These are phyloP conservation scores for Pyrenophora tritici-repentis DNA, from an alignment of 2,329 filamentous ascomycete species.

Conservation along the genomic window DNA sequence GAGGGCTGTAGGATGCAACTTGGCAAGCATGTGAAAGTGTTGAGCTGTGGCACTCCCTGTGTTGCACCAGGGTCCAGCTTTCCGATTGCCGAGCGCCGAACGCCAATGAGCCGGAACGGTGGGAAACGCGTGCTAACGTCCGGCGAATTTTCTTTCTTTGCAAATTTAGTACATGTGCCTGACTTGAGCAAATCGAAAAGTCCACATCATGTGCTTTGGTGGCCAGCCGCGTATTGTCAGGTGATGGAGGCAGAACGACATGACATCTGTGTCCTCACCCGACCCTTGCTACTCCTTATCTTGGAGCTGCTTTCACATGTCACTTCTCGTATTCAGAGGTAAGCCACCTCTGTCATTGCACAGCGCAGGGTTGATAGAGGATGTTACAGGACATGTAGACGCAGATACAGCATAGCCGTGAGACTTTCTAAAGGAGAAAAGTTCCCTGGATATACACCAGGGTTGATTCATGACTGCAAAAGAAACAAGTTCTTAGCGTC, in stretches of 20 bases:
- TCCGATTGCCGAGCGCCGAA: constrained; percentile 16
- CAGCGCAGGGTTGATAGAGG: no score
- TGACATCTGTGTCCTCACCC: not conserved
- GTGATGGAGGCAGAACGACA: not conserved
- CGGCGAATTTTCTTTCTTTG: not conserved
- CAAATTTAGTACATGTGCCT: not conserved
- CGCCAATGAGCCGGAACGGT: constrained; percentile 15
- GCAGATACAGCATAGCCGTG: no score
- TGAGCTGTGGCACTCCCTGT: constrained; percentile 12
- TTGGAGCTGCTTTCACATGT: not conserved
- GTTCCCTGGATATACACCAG: not conserved
- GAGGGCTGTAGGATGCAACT: not conserved
- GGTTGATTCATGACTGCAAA: not conserved
- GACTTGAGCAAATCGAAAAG: not conserved
- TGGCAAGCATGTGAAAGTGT: constrained; percentile 32
- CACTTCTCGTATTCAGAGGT: not conserved
- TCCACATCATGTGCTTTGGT: not conserved
- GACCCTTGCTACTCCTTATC: constrained; percentile 4
- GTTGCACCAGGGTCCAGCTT: constrained; percentile 19
- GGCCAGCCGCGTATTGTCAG: not conserved
- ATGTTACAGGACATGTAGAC: no score
- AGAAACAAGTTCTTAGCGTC: no score
- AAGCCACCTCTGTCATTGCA: no score
- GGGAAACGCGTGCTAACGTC: constrained; percentile 3
- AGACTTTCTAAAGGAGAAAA: not conserved